phyloP scores from a whole-genome alignment of 768 basidiomycete genomes.

The Hydnum rufescens region DNA sequence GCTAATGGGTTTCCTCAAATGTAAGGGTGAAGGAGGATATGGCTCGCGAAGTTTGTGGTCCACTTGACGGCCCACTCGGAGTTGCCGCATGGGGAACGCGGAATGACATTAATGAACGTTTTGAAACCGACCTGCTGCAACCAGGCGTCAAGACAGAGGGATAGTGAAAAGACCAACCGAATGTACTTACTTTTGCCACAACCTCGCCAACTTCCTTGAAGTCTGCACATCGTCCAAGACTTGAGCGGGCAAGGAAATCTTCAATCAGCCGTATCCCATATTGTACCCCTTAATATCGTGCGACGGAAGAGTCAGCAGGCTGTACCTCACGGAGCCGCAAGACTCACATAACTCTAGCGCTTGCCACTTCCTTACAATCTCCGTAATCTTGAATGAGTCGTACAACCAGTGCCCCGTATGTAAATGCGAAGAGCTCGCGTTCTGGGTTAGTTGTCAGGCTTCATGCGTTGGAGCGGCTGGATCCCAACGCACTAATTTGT shows the following conservation, averaged over 20 bases:
- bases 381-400: slow-evolving; percentile 99
- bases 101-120: slow-evolving; percentile 85
- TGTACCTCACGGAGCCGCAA: too few species aligned
- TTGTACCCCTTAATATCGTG: slow-evolving; percentile 69
- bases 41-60: neutral
- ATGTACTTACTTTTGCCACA: slow-evolving; percentile 56
- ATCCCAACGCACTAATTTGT: slow-evolving; percentile 62
- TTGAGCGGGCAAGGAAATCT: slow-evolving; percentile 87
- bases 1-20: slow-evolving; percentile 68
- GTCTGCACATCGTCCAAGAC: slow-evolving; percentile 83
- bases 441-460: slow-evolving; percentile 28
- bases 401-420: slow-evolving; percentile 93
- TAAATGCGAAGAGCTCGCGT: slow-evolving; percentile 94
- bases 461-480: neutral
- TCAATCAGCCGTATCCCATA: slow-evolving; percentile 94
- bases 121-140: slow-evolving; percentile 83
- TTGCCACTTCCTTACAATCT: slow-evolving; percentile 91
- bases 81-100: slow-evolving; percentile 44
- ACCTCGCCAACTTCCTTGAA: slow-evolving; percentile 93
- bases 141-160: neutral
- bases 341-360: slow-evolving; percentile 68
- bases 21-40: neutral
- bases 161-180: slow-evolving; percentile 1
- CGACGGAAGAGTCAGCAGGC: neutral
- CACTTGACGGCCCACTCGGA: neutral